Percentiles rank a stretch among this genome's conserved stretches.
Evolutionary conservation across 306 rosid genomes (phyloP).

Genomic region (Vicia faba): DNA sequence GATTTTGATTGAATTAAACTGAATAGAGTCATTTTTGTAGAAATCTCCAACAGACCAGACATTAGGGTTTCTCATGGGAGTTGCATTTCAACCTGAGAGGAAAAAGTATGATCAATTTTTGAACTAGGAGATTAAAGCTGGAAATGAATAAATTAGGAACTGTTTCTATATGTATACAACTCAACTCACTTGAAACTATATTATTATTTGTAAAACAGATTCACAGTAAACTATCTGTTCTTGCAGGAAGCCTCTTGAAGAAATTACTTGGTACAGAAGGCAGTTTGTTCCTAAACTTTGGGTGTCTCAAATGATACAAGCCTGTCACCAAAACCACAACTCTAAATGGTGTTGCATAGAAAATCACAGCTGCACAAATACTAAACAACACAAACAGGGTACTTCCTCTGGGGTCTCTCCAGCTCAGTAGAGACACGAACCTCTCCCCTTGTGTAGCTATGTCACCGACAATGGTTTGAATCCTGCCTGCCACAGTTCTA

Average conservation of each 20-base stretch:
- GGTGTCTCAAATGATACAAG: constrained; percentile 67
- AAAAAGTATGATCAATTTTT: no score
- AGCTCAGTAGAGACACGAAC: constrained; percentile 66
- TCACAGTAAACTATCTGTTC: constrained; percentile 67
- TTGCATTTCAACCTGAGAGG: no score
- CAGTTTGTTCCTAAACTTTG: constrained; percentile 72
- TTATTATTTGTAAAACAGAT: neutral
- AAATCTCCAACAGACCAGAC: no score
- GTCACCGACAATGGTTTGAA: constrained; percentile 86
- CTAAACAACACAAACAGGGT: constrained; percentile 64
- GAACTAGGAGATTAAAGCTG: neutral
- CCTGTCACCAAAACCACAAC: constrained; percentile 70
- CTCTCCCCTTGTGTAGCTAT: constrained; percentile 94
- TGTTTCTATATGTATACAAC: neutral
- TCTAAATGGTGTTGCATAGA: constrained; percentile 68
- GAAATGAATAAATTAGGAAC: neutral
- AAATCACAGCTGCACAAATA: constrained; percentile 58
- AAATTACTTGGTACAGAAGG: constrained; percentile 77
- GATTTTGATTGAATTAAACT: no score
- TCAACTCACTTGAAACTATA: neutral
- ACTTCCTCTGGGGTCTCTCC: constrained; percentile 89
- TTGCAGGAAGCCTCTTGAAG: constrained; percentile 83
- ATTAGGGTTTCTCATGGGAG: no score
- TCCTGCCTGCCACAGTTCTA: constrained; percentile 86
- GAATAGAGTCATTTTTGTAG: no score